Base-by-base conservation (phyloP, 768 basidiomycete genomes). In the Pulveroboletus sp. region DNA sequence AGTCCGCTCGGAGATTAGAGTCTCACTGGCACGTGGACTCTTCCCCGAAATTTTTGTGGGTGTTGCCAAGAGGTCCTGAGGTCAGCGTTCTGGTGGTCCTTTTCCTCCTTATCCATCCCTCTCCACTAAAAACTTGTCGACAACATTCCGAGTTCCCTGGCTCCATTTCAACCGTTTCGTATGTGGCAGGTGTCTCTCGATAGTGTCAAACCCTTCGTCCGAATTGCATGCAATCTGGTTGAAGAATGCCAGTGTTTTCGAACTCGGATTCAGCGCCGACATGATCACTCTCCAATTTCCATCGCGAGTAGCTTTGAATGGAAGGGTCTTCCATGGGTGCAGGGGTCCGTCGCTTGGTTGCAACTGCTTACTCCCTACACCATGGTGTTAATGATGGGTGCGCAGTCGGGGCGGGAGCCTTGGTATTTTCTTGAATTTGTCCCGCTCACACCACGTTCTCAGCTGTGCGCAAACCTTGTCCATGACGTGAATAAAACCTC, bases 1-100 rank as follows among this genome's bases (percentile, higher is more conserved):
- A 42, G 14, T 41, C n/a, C n/a, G n/a, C n/a, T 41, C 40, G 40
- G 40, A 41, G 37, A 38, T 38, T 38, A 9, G 35, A 34, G 43
- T 44, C 44, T 29, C 31, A 32, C 31, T 17, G 33, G 34, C 25
- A 20, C n/a, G 14, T 32, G 11, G n/a, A n/a, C n/a, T 24, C 10
- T 34, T 23, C 17, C 11, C 10, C 25, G 17, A 13, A 45, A 36
- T 17, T 16, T 40, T 38, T 34, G 3, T 40, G n/a, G n/a, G n/a
- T n/a, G n/a, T n/a, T n/a, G n/a, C n/a, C n/a, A n/a, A n/a, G n/a
- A n/a, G n/a, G n/a, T 20, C 11, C 6, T 24, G 6, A 44, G 42
- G 25, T 21, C 52, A 13, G 20, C 21, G 2, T 13, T n/a, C 16
- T 23, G 25, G 41, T 23, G 23, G 23, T 27, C 11, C 25, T 34